Base-by-base conservation (phyloP, 2,329 filamentous ascomycete species). In the Zalaria obscura region DNA sequence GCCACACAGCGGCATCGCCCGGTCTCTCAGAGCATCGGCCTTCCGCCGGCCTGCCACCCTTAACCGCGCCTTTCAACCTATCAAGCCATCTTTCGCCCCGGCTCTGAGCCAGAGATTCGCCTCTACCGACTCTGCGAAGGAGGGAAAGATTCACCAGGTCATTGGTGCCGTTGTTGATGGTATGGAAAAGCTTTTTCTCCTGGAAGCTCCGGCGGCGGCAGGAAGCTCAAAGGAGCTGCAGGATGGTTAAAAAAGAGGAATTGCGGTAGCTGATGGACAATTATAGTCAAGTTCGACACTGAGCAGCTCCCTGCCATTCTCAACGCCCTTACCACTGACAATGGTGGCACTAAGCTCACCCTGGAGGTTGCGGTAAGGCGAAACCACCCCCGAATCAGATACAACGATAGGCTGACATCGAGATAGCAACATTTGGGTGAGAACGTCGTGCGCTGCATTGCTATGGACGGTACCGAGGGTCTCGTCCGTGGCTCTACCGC, bases 381-480 rank as follows among this genome's bases (percentile, higher is more conserved):
- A 52, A 51, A 50, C 50, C 52, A 52, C 50, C 47, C 48, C 37
- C 35, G 42, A 36, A 50, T 47, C 51, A 26, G 40, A 18, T 18
- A 18, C 18, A 18, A 18, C 18, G 18, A 18, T 18, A 18, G 18
- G 18, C 18, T 18, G 18, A 18, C 18, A 18, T 18, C 42, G 39
- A 42, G 44, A 54, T 58, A 95, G 87, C 91, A 98, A 95, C 91
- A 96, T 80, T 73, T 98, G 69, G 91, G 91, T 74, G 85, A 98
- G 76, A 94, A 86, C 76, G 85, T 95, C 65, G 91, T 98, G 68
- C 82, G 91, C 70, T 93, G 86, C 70, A 98, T 98, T 93, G 91
- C 91, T 72, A 98, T 98, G 91, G 91, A 98, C 72, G 91, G 89
- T 93, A 98, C 89, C 66, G 91, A 96, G 77, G 91, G 91, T 91